Conservation (phyloP, 768 basidiomycete genomes). For the Clitopilus hobsonii region DNA sequence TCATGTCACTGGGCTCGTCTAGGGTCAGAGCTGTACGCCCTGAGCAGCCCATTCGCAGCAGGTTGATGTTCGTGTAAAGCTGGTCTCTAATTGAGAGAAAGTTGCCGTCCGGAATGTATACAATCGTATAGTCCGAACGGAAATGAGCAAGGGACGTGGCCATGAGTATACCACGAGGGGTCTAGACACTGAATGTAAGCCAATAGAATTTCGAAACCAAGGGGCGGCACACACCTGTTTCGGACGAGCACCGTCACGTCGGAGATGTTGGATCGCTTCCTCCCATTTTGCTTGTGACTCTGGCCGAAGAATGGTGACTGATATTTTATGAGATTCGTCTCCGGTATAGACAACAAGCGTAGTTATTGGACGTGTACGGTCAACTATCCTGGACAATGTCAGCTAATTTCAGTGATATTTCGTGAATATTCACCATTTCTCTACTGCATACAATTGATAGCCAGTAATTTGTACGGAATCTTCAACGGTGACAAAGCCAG, state of each 20-base stretch:
- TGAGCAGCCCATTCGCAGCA: slow-evolving; percentile 80
- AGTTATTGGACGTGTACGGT: slow-evolving; percentile 53
- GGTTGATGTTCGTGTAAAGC: slow-evolving; percentile 77
- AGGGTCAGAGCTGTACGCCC: slow-evolving; percentile 75
- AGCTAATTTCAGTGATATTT: neutral
- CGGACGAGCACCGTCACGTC: slow-evolving; percentile 70
- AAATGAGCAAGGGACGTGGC: slow-evolving; percentile 84
- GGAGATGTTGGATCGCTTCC: slow-evolving; percentile 52
- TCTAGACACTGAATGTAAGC: slow-evolving; percentile 27
- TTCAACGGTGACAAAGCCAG: slow-evolving; percentile 44
- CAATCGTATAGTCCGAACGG: slow-evolving; percentile 82
- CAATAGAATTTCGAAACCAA: neutral
- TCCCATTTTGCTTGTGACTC: slow-evolving; percentile 57
- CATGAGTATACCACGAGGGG: slow-evolving; percentile 66
- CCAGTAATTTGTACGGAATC: slow-evolving; percentile 48
- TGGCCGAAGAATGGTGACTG: slow-evolving; percentile 47
- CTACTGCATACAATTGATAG: slow-evolving; percentile 83
- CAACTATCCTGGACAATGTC: slow-evolving; percentile 51
- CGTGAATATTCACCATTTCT: slow-evolving; percentile 60
- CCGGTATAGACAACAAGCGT: slow-evolving; percentile 77
- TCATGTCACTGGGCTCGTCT: slow-evolving; percentile 74
- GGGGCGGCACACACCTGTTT: slow-evolving; percentile 40
- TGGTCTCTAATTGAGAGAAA: slow-evolving; percentile 59
- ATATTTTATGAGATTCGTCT: slow-evolving; percentile 67
- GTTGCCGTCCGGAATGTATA: slow-evolving; percentile 69